Evolutionary conservation across 306 rosid genomes (phyloP).

Genomic region (Pueraria montana): DNA sequence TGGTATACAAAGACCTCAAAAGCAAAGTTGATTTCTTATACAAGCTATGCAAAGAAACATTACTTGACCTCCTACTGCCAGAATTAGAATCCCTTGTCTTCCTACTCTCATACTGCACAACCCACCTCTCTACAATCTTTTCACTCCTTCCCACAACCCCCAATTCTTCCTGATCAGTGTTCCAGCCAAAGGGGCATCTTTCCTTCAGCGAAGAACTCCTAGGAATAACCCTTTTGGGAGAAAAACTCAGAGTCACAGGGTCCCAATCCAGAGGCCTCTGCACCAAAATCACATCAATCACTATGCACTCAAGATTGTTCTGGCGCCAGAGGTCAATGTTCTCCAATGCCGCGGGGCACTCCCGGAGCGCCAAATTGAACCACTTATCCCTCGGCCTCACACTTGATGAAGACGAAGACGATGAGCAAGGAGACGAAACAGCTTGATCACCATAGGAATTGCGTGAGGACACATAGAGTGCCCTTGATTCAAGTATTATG

Average conservation of each 20-base stretch:
- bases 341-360: constrained; percentile 74
- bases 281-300: constrained; percentile 84
- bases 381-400: constrained; percentile 87
- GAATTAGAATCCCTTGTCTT: constrained; percentile 64
- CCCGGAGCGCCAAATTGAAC: constrained; percentile 85
- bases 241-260: constrained; percentile 44
- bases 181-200: constrained; percentile 52
- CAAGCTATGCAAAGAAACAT: constrained; percentile 55
- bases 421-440: constrained; percentile 72
- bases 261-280: constrained; percentile 64
- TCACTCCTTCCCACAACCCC: constrained; percentile 63
- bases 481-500: constrained; percentile 85
- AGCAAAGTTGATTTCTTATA: constrained; percentile 79
- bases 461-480: constrained; percentile 66
- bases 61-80: constrained; percentile 69
- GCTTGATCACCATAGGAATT: constrained; percentile 68
- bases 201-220: constrained; percentile 62
- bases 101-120: constrained; percentile 73
- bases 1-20: constrained; percentile 82
- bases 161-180: constrained; percentile 66
- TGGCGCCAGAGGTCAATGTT: constrained; percentile 78
- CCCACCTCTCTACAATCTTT: constrained; percentile 89
- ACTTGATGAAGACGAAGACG: constrained; percentile 77
- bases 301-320: constrained; percentile 68
- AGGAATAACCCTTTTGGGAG: constrained; percentile 58